Evolutionary conservation across 371 early-diverging fungal species (phyloP), one percentile per base, ranked within the genome.

Genomic region (Apophysomyces ossiformis): DNA sequence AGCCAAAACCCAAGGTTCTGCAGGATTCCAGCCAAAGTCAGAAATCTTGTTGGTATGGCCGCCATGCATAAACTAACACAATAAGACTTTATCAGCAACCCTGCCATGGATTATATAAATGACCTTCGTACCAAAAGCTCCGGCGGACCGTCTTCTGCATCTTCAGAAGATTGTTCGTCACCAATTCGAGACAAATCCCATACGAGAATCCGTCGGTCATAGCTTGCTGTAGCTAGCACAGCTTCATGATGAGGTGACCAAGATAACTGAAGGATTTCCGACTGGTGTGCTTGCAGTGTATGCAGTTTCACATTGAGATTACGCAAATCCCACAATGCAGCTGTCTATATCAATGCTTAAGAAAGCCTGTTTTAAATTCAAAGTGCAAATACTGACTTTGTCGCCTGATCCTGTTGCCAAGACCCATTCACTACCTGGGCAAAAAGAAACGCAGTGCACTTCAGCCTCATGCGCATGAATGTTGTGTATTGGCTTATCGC

Each of bases 11-110:
- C 97, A 99, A 38, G 96, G 96, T 67, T 96, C 95, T 71, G 94
- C 91, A 63, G 89, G 92, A 88, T 98, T 99, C 99, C 99, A 99
- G 41, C 90, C 88, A 66, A 99, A 90, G 77, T 99, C 99, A 35
- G 95, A 91, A 45, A 99, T 95, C 74, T 93, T 94, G 84, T 95
- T 94, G 15, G 99, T 99, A 75, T 99, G 99, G 15, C 99, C 99
- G 46, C 99, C 99, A 73, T 99, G 99, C 64, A 99, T 89, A 82
- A 99, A 99, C 92, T 92, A 59, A 16, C 11, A 16, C 13, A 37
- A 13, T 66, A 9, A 60, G 58, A 7, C 5, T 8, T 61, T 16
- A 9, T 12, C 60, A 4, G n/a, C 37, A 64, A n/a, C 50, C 32
- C 1, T 26, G 32, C 32, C 32, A 36, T 57, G 4, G n/a, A 21